Evolutionary conservation across 169 alveolate genomes (phyloP).

Genomic region (Plasmodium sp.): DNA sequence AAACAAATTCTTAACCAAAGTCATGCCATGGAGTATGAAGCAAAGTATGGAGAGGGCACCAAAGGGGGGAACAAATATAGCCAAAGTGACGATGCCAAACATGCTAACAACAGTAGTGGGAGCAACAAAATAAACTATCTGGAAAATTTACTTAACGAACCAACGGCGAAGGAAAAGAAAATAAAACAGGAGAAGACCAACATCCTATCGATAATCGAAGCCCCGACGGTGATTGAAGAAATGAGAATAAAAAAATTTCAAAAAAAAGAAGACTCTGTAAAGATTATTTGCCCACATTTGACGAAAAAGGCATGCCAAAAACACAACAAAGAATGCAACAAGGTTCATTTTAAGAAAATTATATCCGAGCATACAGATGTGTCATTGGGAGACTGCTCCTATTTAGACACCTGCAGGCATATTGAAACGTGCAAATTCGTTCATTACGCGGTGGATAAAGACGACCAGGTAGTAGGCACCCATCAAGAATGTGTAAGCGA

Average conservation of each 20-base stretch:
- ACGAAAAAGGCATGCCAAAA: slow-evolving; percentile 80
- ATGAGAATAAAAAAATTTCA: slow-evolving; percentile 75
- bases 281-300: slow-evolving; percentile 80
- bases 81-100: background rate
- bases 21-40: background rate
- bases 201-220: slow-evolving; percentile 63
- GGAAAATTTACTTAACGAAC: slow-evolving; percentile 56
- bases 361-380: slow-evolving; percentile 78
- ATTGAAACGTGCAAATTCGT: slow-evolving; percentile 93
- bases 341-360: slow-evolving; percentile 78
- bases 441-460: slow-evolving; percentile 92
- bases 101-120: background rate
- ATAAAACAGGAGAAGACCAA: slow-evolving; percentile 71
- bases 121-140: slow-evolving; percentile 39
- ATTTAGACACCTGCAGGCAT: slow-evolving; percentile 95
- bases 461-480: slow-evolving; percentile 67
- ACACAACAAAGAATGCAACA: slow-evolving; percentile 75
- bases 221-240: slow-evolving; percentile 80
- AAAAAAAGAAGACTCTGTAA: slow-evolving; percentile 76
- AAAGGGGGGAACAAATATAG: background rate
- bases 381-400: slow-evolving; percentile 94
- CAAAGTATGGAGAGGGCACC: background rate
- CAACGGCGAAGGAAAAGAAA: slow-evolving; percentile 73
- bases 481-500: slow-evolving; percentile 14
- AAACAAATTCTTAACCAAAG: background rate